These are phyloP conservation scores for Dinochytrium kinnereticum DNA, from an alignment of 371 early-diverging fungal genomes.

Conservation along the genomic window DNA sequence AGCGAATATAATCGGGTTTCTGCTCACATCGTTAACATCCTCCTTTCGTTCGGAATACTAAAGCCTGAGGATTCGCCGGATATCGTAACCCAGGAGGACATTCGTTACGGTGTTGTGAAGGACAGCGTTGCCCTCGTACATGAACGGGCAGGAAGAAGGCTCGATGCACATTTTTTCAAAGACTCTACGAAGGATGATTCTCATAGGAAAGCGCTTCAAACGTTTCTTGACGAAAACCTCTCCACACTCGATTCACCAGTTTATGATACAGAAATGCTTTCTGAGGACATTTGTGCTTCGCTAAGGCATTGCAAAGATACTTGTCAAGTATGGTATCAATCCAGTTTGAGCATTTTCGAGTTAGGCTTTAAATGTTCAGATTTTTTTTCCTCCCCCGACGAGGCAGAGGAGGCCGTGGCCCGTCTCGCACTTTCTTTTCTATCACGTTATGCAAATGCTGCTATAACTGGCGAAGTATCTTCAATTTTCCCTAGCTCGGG, in stretches of 20 bases:
- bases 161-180: not conserved
- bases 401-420: conserved; percentile 13
- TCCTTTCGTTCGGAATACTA: not conserved
- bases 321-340: not conserved
- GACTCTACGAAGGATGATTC: not conserved
- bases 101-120: not conserved
- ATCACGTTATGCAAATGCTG: not conserved
- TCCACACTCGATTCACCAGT: not conserved
- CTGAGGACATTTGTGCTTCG: not conserved
- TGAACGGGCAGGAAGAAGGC: not conserved
- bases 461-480: not conserved
- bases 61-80: not conserved
- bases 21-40: not conserved
- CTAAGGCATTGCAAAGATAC: not conserved
- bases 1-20: not conserved
- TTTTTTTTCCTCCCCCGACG: not conserved
- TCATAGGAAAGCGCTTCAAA: too few species aligned
- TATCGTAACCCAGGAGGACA: too few species aligned
- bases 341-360: not conserved
- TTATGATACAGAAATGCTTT: not conserved
- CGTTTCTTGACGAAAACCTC: not conserved
- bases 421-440: not conserved
- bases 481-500: not conserved
- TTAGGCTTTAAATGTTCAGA: not conserved
- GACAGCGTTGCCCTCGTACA: not conserved